Percentiles rank a stretch among this genome's conserved stretches.
Evolutionary conservation across 106 monocot species (phyloP).

Genomic region (Triglochin maritima): DNA sequence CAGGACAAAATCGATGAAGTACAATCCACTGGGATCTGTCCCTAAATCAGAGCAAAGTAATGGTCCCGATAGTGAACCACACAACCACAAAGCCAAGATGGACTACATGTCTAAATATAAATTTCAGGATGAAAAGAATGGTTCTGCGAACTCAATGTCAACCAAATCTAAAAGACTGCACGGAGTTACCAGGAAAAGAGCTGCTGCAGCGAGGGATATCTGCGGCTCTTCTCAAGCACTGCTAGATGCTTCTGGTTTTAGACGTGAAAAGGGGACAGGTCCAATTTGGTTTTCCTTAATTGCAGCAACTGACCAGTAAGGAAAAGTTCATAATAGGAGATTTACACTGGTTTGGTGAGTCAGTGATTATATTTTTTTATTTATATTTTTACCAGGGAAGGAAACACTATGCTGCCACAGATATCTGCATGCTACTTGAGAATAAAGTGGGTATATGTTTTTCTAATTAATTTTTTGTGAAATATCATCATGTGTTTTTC

Average conservation of each 20-base stretch:
- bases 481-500: not conserved
- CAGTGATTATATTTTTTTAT: not conserved
- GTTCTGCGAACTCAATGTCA: conserved; percentile 1
- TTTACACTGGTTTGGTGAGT: not conserved
- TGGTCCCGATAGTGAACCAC: conserved; percentile 22
- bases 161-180: conserved; percentile 28
- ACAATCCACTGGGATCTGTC: conserved; percentile 25
- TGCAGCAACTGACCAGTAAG: conserved; percentile 62
- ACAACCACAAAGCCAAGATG: conserved; percentile 31
- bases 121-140: conserved; percentile 36
- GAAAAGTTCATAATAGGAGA: not conserved
- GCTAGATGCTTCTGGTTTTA: conserved; percentile 35
- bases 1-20: conserved; percentile 48
- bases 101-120: conserved; percentile 31
- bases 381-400: conserved; percentile 35
- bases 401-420: conserved; percentile 44
- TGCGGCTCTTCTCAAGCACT: conserved; percentile 31
- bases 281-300: conserved; percentile 76
- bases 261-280: conserved; percentile 27
- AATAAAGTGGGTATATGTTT: conserved; percentile 49
- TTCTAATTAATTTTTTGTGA: not conserved
- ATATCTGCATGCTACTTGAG: conserved; percentile 54
- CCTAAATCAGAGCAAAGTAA: conserved; percentile 35
- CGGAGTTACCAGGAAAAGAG: conserved; percentile 29
- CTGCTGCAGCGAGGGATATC: conserved; percentile 17